Evolutionary conservation across 2,329 filamentous ascomycete species (phyloP).

Genomic region (Xylariaceae sp.): DNA sequence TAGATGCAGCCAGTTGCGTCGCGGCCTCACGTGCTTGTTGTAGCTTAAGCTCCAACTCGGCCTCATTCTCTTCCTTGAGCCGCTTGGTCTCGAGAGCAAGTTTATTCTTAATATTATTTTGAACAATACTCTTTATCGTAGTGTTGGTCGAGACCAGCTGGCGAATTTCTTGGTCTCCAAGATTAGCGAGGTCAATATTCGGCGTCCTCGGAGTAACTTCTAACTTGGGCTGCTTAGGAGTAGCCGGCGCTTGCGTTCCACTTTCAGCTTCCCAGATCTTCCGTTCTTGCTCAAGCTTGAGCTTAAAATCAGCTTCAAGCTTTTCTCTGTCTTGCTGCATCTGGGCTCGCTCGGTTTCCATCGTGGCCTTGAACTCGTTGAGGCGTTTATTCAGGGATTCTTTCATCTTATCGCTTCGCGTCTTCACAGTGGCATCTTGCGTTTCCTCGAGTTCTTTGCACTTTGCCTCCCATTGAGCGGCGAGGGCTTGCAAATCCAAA

Average conservation of each 20-base stretch:
- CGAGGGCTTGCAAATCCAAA: slow-evolving; percentile 53
- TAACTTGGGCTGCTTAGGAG: slow-evolving; percentile 38
- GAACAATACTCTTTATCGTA: slow-evolving; percentile 55
- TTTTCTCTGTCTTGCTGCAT: slow-evolving; percentile 62
- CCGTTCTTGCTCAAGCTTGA: slow-evolving; percentile 29
- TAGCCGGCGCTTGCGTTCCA: slow-evolving; percentile 27
- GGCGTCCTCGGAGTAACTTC: slow-evolving; percentile 35
- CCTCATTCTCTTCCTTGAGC: slow-evolving; percentile 51
- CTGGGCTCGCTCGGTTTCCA: slow-evolving; percentile 50
- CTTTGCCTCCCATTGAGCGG: slow-evolving; percentile 62
- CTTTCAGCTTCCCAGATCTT: slow-evolving; percentile 30
- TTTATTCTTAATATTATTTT: slow-evolving; percentile 65
- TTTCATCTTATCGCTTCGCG: slow-evolving; percentile 66
- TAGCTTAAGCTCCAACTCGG: slow-evolving; percentile 52
- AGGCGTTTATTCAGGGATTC: slow-evolving; percentile 65
- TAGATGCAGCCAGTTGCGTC: slow-evolving; percentile 70
- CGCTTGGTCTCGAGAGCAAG: slow-evolving; percentile 62
- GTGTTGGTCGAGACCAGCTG: slow-evolving; percentile 54
- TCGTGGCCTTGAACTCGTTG: slow-evolving; percentile 53
- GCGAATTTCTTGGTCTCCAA: slow-evolving; percentile 53
- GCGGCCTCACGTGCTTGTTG: slow-evolving; percentile 57
- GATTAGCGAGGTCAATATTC: slow-evolving; percentile 42
- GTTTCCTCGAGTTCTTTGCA: slow-evolving; percentile 61
- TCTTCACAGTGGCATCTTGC: slow-evolving; percentile 57
- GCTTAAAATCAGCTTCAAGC: slow-evolving; percentile 49